Evolutionary conservation across 805 yeast species (phyloP).

Genomic region (Lachancea meyersii): DNA sequence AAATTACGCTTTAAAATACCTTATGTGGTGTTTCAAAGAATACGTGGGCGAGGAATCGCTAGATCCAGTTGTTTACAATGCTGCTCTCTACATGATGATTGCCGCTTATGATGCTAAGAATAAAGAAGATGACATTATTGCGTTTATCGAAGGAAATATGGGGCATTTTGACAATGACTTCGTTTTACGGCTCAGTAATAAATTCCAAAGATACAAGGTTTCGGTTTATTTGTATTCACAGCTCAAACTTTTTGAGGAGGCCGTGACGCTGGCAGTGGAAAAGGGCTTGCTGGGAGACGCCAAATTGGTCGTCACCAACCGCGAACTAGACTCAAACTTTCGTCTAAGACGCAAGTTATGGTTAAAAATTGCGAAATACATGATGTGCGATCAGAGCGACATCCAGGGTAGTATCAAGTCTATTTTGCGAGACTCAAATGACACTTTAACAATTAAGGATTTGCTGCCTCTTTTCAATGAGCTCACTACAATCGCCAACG

Average conservation of each 20-base stretch:
- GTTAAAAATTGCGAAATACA: conserved; percentile 48
- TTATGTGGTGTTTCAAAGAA: conserved; percentile 48
- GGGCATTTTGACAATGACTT: conserved; percentile 62
- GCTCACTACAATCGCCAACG: conserved; percentile 69
- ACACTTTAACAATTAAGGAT: conserved; percentile 64
- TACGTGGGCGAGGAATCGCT: conserved; percentile 25
- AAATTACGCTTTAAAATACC: conserved; percentile 62
- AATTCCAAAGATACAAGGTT: conserved; percentile 49
- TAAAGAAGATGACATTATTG: conserved; percentile 44
- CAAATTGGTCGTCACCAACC: conserved; percentile 17
- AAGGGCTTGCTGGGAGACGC: conserved; percentile 37
- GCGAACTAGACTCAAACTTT: conserved; percentile 41
- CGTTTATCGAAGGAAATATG: conserved; percentile 41
- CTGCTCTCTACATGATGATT: conserved; percentile 61
- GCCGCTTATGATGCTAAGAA: conserved; percentile 31
- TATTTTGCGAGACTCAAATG: conserved; percentile 41
- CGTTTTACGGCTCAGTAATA: conserved; percentile 65
- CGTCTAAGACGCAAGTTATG: conserved; percentile 63
- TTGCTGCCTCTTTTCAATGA: conserved; percentile 81
- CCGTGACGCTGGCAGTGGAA: conserved; percentile 66
- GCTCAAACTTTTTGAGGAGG: conserved; percentile 69
- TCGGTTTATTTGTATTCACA: conserved; percentile 70
- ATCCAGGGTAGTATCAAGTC: conserved; percentile 32
- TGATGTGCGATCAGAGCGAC: conserved; percentile 28
- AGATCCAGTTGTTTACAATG: conserved; percentile 56